These are phyloP conservation scores for Carnegiea gigantea DNA, from an alignment of 179 eudicot species.

Conservation along the genomic window DNA sequence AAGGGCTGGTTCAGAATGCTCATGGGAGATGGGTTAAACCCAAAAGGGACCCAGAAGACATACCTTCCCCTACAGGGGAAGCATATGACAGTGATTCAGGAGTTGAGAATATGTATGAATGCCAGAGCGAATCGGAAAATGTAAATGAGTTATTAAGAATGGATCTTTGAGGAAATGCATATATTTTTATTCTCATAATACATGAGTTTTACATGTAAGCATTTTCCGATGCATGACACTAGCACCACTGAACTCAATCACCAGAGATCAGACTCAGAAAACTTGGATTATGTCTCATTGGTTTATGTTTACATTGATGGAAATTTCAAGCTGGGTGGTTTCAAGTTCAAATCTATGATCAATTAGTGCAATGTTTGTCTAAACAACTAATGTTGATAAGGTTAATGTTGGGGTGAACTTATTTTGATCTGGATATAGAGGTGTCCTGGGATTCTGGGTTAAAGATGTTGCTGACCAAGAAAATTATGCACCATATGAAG, in stretches of 20 bases:
- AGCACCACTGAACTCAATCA: not conserved
- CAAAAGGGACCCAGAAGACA: constrained; percentile 60
- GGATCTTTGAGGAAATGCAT: not conserved
- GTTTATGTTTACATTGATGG: too few species aligned
- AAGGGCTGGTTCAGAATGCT: constrained; percentile 55
- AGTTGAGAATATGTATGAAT: constrained; percentile 2
- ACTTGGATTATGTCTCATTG: not conserved
- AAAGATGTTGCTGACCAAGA: not conserved
- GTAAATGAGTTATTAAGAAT: constrained; percentile 1
- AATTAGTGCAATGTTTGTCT: too few species aligned
- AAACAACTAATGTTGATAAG: too few species aligned
- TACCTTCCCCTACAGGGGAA: constrained; percentile 50
- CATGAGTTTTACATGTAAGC: not conserved
- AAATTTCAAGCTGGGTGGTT: too few species aligned
- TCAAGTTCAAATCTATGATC: too few species aligned
- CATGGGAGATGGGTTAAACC: constrained; percentile 87
- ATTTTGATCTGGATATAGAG: not conserved
- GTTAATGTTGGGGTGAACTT: too few species aligned
- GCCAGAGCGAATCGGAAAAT: not conserved
- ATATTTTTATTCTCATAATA: not conserved
- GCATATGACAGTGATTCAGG: not conserved
- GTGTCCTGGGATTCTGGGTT: too few species aligned
- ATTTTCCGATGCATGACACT: not conserved
- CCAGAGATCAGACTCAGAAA: not conserved
- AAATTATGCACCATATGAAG: too few species aligned